Base-by-base conservation (phyloP, 371 early-diverging fungal genomes). In the Apophysomyces ossiformis region DNA sequence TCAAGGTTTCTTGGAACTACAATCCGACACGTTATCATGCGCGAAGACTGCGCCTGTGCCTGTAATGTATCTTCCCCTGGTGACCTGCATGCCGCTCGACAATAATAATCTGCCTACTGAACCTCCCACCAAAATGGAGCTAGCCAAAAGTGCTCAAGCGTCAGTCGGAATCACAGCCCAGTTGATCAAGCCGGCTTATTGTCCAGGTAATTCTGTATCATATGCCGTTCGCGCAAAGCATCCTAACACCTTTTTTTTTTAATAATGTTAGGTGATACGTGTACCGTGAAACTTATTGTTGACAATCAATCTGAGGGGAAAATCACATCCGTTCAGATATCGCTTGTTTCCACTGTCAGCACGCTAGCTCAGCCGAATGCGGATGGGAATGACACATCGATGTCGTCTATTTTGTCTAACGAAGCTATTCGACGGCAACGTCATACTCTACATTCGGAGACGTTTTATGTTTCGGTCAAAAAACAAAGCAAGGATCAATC, bases 221-320 rank as follows among this genome's bases (percentile, higher is more conserved):
- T 26, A 26, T 26, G 32, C 32, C 3, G 32, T 26, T 26, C 32
- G 1, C 32, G 32, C 32, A 26, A 26, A 26, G 32, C 32, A 26
- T 26, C 32, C 32, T 26, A 50, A 50, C 1, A 18, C 9, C 2
- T 16, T 47, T 47, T 15, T n/a, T 50, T 2, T 21, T 8, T 39
- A 2, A 37, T 37, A n/a, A 26, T 2, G 32, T 26, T 65, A 81
- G 81, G 83, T 60, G 83, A 82, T 38, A 39, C 69, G 9, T 79
- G 79, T 58, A 73, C 78, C 11, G 63, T 82, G 38, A 75, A 74
- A 60, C 59, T 79, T 38, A 71, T 38, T 8, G 73, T 66, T 35
- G 64, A 72, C 32, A 82, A 82, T 47, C 70, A 70, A 15, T 79
- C 83, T 13, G 80, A 77, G 36, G 57, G 64, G 15, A 79, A 78